Evolutionary conservation across 2,329 filamentous ascomycete species (phyloP), one percentile per base, ranked within the genome.

Genomic region (Penicillium griseofulvum): DNA sequence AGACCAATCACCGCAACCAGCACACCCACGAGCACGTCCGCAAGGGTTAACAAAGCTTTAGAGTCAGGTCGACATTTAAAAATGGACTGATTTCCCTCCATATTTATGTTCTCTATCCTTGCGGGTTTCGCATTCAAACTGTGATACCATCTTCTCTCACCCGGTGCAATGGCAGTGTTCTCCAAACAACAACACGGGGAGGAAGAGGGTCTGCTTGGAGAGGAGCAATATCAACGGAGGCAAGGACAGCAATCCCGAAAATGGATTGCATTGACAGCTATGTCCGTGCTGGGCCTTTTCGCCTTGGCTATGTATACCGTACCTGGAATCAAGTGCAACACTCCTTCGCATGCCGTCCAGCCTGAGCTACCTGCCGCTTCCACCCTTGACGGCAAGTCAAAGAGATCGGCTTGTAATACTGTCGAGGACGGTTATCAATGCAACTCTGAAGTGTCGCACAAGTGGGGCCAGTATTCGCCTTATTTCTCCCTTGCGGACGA

Each of bases 381-480:
- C 3, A n/a, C 39, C n/a, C 11, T 41, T 31, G 17, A 42, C 26
- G 17, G 37, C 28, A 46, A 22, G 8, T 34, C 47, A 7, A 34
- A 36, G 38, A 42, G 28, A 22, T 33, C 33, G 22, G 17, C 48
- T n/a, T 87, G 84, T 72, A 82, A 84, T 67, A 79, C 77, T 6
- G 72, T 82, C 34, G 68, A 80, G 39, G 60, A 76, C 36, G 87
- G 87, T 55, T 89, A 86, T 70, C 81, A 83, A 59, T 91, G 88
- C 72, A 78, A 80, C 45, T 73, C 81, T 4, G 70, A 81, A 31
- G 80, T 87, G 42, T 84, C 85, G 1, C 87, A 85, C 62, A 81
- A 79, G 52, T 96, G 91, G 90, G 92, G 91, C 53, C 91, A 93
- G 71, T 96, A 96, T 72, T 88, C 90, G 17, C 90, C 91, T 2